A percentile compares a stretch with the other conserved stretches of the same genome.
These are phyloP conservation scores for Cercospora canescens DNA, from an alignment of 2,329 filamentous ascomycete genomes.

Conservation along the genomic window DNA sequence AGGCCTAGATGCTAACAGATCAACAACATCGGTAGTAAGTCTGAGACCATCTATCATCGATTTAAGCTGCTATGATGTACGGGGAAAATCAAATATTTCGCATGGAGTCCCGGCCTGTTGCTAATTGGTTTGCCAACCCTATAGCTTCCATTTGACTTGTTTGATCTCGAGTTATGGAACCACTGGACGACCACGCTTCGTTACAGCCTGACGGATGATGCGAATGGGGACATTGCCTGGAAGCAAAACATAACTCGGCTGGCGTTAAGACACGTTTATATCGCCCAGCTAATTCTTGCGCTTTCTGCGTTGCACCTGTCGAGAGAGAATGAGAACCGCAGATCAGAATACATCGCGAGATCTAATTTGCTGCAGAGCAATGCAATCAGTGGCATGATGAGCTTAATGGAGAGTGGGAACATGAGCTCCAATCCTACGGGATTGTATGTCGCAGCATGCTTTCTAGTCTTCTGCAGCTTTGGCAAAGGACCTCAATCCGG, in stretches of 20 bases:
- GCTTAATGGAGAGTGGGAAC: slow-evolving; percentile 2
- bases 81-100: neutral
- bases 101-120: neutral
- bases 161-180: slow-evolving; percentile 25
- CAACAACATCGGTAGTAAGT: neutral
- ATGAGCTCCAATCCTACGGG: neutral
- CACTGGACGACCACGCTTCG: slow-evolving; percentile 19
- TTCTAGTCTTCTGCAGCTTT: slow-evolving; percentile 21
- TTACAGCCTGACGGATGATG: slow-evolving; percentile 15
- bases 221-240: slow-evolving; percentile 10
- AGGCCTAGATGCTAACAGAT: neutral
- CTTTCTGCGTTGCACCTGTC: slow-evolving; percentile 26
- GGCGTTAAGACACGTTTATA: slow-evolving; percentile 19
- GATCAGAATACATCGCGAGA: slow-evolving; percentile 4
- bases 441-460: slow-evolving; percentile 18
- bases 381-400: slow-evolving; percentile 22
- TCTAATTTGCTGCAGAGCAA: slow-evolving; percentile 15
- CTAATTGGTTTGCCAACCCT: neutral
- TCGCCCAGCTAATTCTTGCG: slow-evolving; percentile 23
- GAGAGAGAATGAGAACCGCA: slow-evolving; percentile 5
- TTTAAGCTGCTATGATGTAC: neutral
- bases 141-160: slow-evolving; percentile 13
- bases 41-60: neutral
- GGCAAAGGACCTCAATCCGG: slow-evolving; percentile 22
- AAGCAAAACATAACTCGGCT: slow-evolving; percentile 13